Conservation (phyloP, 768 basidiomycete genomes). For the Phaeolepiota aurea region DNA sequence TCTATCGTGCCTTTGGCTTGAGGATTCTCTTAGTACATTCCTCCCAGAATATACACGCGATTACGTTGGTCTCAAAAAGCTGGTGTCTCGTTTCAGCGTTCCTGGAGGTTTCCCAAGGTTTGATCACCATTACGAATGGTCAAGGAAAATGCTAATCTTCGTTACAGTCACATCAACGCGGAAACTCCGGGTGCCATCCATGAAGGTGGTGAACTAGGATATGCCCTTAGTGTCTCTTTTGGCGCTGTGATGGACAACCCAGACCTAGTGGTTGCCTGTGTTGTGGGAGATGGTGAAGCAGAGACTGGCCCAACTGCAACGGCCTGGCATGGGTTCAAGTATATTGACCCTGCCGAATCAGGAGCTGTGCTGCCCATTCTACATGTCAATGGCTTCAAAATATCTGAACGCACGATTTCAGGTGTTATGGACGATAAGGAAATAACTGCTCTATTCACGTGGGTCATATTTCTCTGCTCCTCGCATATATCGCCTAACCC, state of each 20-base stretch:
- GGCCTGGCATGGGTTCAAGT: conserved; percentile 86
- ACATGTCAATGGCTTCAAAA: conserved; percentile 85
- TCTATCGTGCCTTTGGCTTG: conserved; percentile 81
- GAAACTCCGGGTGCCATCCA: conserved; percentile 88
- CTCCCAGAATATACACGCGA: conserved; percentile 52
- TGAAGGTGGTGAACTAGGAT: conserved; percentile 88
- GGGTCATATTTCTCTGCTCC: conserved; percentile 8
- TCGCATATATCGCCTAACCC: conserved; percentile 4
- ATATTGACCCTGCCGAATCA: conserved; percentile 82
- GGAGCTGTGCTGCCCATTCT: conserved; percentile 90
- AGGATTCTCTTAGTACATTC: conserved; percentile 60
- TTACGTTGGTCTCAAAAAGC: conserved; percentile 48
- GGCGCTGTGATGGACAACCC: conserved; percentile 92
- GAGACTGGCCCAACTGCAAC: conserved; percentile 75
- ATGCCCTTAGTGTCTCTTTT: conserved; percentile 78
- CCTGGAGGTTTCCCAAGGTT: conserved; percentile 82
- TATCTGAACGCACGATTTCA: conserved; percentile 82
- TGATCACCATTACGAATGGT: conserved; percentile 10
- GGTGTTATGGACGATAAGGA: conserved; percentile 91
- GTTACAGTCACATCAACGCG: conserved; percentile 60
- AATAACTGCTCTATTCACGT: conserved; percentile 68
- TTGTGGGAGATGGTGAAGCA: conserved; percentile 87
- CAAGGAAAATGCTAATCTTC: not conserved
- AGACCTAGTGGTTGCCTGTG: conserved; percentile 69
- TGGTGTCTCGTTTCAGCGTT: conserved; percentile 68